Evolutionary conservation across 768 basidiomycete species (phyloP).

Genomic region (Imleria badia): DNA sequence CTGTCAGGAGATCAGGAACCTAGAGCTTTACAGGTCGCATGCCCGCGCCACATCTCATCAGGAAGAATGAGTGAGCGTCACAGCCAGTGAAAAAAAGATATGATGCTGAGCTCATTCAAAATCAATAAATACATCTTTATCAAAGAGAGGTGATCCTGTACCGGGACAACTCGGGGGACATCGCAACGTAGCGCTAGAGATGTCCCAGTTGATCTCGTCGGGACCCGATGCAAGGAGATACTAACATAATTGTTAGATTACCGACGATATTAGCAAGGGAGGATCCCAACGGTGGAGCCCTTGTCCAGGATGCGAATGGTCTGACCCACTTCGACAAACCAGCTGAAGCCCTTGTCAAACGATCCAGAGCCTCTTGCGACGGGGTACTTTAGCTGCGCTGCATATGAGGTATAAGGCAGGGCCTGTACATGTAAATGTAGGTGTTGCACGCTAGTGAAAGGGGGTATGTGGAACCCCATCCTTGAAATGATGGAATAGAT

Average conservation of each 20-base stretch:
- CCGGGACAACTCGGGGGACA: too few species aligned
- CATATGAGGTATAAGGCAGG: constrained; percentile 55
- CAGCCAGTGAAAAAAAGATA: background rate
- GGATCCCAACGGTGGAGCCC: constrained; percentile 47
- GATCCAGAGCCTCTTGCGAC: constrained; percentile 37
- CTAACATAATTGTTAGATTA: background rate
- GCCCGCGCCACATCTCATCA: background rate
- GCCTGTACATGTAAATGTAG: constrained; percentile 75
- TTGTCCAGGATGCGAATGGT: constrained; percentile 57
- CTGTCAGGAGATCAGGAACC: too few species aligned
- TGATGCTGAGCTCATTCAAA: background rate
- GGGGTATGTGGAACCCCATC: constrained; percentile 81
- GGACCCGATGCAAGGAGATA: background rate
- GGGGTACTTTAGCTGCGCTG: constrained; percentile 48
- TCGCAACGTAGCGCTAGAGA: too few species aligned
- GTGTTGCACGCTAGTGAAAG: constrained; percentile 70
- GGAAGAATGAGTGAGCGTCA: background rate
- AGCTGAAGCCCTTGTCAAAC: constrained; percentile 64
- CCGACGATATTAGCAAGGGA: constrained; percentile 41
- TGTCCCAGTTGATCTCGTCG: background rate
- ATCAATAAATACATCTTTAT: background rate
- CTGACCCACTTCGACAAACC: constrained; percentile 70
- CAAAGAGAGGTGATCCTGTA: too few species aligned
- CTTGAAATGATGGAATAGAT: constrained; percentile 41
- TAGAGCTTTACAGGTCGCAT: too few species aligned